These are phyloP conservation scores for Fusarium devonianum DNA, from an alignment of 2,329 filamentous ascomycete genomes.

Conservation along the genomic window DNA sequence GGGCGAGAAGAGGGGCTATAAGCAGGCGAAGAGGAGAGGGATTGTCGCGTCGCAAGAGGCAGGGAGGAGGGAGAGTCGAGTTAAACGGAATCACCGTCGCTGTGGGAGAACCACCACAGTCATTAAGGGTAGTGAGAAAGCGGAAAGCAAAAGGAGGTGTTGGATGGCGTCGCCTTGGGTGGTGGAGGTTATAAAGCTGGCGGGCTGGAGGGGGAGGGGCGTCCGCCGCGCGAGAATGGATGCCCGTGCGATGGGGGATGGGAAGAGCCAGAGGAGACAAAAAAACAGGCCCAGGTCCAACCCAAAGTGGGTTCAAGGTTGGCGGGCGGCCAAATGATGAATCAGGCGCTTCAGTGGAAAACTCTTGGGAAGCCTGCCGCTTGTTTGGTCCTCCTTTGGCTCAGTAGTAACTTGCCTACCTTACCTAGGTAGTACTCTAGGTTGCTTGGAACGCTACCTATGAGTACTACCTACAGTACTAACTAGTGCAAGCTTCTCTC, in stretches of 20 bases:
- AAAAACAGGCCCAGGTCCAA: not conserved
- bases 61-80: constrained; percentile 17
- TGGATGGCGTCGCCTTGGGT: constrained; percentile 36
- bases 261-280: not conserved
- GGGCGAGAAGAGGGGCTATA: constrained; percentile 20
- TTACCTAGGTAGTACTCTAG: too few relatives aligned
- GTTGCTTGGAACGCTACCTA: too few relatives aligned
- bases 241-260: constrained; percentile 7
- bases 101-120: constrained; percentile 38
- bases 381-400: not conserved
- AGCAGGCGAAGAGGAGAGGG: constrained; percentile 2
- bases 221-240: constrained; percentile 24
- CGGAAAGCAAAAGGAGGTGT: constrained; percentile 22
- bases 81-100: constrained; percentile 39
- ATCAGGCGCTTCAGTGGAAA: constrained; percentile 19
- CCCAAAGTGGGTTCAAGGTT: constrained; percentile 24
- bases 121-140: constrained; percentile 32
- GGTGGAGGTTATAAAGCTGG: constrained; percentile 32
- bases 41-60: constrained; percentile 18
- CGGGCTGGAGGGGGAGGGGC: constrained; percentile 26
- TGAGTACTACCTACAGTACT: not conserved
- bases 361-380: not conserved
- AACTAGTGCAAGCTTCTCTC: not conserved
- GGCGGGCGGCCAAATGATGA: constrained; percentile 11
- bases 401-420: too few relatives aligned